Evolutionary conservation across 2,329 filamentous ascomycete species (phyloP).

Genomic region (Aureobasidium sp.): DNA sequence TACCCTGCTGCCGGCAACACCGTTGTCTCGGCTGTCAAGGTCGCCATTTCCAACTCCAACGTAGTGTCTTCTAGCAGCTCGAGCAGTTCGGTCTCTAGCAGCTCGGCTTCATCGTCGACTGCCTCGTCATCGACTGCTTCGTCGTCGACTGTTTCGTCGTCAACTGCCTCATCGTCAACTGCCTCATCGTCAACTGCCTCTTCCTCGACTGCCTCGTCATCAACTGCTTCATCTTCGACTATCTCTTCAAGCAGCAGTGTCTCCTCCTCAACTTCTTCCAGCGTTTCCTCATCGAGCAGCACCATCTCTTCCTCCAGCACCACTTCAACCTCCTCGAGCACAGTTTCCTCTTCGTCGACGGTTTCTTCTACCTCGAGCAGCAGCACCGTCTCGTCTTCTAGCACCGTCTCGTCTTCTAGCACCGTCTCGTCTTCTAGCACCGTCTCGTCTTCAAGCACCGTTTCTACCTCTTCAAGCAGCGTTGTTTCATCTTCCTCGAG

Average conservation of each 20-base stretch:
- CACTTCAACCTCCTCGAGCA: background rate
- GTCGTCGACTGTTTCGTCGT: background rate
- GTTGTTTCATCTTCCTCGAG: constrained; percentile 7
- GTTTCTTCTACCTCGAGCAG: background rate
- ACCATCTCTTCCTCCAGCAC: background rate
- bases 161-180: background rate
- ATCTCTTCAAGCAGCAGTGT: constrained; percentile 2
- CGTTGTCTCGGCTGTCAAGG: constrained; percentile 16
- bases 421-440: background rate
- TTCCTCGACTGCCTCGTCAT: too few species aligned
- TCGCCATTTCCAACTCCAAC: constrained; percentile 20
- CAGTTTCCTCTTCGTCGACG: background rate
- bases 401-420: background rate
- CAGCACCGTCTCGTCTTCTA: background rate
- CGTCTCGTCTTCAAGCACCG: background rate
- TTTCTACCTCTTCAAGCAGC: background rate
- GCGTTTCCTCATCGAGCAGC: background rate
- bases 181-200: too few species aligned
- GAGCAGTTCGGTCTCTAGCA: background rate
- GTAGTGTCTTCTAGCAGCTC: constrained; percentile 23
- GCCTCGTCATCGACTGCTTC: constrained; percentile 9
- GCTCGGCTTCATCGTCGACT: constrained; percentile 1
- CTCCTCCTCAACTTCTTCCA: too few species aligned
- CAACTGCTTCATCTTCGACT: background rate
- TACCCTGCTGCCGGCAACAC: constrained; percentile 14